Evolutionary conservation across 2,329 filamentous ascomycete genomes (phyloP).

Genomic region (Claviceps sp.): DNA sequence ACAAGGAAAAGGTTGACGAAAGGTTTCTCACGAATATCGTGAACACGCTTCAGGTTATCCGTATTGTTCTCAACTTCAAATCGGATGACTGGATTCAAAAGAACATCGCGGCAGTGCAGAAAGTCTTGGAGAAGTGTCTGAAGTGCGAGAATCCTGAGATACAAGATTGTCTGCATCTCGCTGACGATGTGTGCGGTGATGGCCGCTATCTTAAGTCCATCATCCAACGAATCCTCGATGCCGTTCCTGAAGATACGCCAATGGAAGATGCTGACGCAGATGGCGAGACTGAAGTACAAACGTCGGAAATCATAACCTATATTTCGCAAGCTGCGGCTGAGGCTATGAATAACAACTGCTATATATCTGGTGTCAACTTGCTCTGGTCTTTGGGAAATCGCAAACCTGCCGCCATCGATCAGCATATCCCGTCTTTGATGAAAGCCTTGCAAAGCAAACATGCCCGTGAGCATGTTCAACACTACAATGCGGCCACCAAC

Average conservation of each 20-base stretch:
- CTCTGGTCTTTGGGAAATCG: constrained; percentile 82
- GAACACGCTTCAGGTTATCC: constrained; percentile 85
- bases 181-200: constrained; percentile 56
- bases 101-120: constrained; percentile 66
- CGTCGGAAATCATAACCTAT: constrained; percentile 76
- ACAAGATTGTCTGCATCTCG: constrained; percentile 77
- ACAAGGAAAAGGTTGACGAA: constrained; percentile 64
- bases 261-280: constrained; percentile 73
- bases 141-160: constrained; percentile 83
- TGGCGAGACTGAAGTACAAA: constrained; percentile 65
- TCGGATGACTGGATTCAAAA: constrained; percentile 80
- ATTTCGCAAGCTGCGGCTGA: constrained; percentile 80
- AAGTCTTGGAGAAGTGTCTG: constrained; percentile 77
- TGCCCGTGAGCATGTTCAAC: constrained; percentile 82
- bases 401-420: constrained; percentile 76
- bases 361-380: constrained; percentile 81
- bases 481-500: constrained; percentile 46
- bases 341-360: constrained; percentile 65
- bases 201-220: constrained; percentile 60
- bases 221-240: constrained; percentile 71
- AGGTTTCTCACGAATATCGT: constrained; percentile 79
- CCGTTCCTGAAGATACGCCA: constrained; percentile 62
- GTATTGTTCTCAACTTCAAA: constrained; percentile 79
- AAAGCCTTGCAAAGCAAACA: constrained; percentile 87
- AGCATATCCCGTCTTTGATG: constrained; percentile 79